phyloP scores from a whole-genome alignment of 23 red algal genomes.

The Gracilariopsis chorda region DNA sequence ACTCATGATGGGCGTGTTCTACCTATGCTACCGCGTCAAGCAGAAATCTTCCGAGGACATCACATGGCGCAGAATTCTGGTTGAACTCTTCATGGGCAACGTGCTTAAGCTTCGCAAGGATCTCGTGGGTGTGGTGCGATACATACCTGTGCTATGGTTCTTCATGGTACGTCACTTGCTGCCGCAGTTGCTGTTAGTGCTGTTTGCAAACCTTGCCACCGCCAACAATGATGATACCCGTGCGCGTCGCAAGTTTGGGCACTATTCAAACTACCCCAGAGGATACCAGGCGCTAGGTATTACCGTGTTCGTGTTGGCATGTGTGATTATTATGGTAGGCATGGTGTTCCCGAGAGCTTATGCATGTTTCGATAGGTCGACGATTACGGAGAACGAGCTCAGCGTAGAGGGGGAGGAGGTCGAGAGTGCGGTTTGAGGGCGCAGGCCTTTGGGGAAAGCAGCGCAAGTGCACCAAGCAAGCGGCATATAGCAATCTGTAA shows the following conservation, averaged over 20 bases:
- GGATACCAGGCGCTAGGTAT: constrained; percentile 52
- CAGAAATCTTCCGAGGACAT: neutral
- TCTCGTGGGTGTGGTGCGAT: constrained; percentile 23
- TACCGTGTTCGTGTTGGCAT: constrained; percentile 14
- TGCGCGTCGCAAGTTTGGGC: neutral
- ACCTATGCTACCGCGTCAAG: neutral
- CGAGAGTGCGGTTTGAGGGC: too few relatives aligned
- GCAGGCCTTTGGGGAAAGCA: too few relatives aligned
- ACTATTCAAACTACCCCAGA: neutral
- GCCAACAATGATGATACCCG: neutral
- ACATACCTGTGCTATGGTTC: constrained; percentile 47
- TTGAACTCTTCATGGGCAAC: constrained; percentile 26
- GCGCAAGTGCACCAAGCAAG: too few relatives aligned
- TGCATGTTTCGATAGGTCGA: constrained; percentile 10
- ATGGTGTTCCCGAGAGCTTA: constrained; percentile 1
- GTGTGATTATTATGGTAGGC: constrained; percentile 10
- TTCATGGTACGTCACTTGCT: constrained; percentile 34
- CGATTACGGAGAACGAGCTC: neutral
- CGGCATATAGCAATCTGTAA: too few relatives aligned
- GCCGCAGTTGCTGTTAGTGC: constrained; percentile 32
- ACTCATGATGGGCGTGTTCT: neutral
- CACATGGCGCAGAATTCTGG: neutral
- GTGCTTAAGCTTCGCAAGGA: constrained; percentile 23
- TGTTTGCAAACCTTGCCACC: constrained; percentile 35
- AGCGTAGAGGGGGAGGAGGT: too few relatives aligned